Base-by-base conservation (phyloP, 2,329 filamentous ascomycete species). In the Didymellaceae sp. region DNA sequence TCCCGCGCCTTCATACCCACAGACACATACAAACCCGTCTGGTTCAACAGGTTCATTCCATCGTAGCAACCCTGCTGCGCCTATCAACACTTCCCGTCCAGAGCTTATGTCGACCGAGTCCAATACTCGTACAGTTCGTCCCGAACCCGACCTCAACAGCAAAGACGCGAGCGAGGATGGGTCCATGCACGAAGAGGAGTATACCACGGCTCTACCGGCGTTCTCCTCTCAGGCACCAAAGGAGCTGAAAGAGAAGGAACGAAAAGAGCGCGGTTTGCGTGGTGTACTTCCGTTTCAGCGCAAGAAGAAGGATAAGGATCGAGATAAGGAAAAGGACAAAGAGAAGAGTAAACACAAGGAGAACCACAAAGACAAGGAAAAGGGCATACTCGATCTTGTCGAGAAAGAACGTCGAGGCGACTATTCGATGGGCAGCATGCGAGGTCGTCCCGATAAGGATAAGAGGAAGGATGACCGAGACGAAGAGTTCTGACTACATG, bases 261-360 rank as follows among this genome's bases (percentile, higher is more conserved):
- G 66, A n/a, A 73, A 65, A 30, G 67, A 75, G 52, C 70, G 74
- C 28, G 68, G 74, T 5, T 61, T 77, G 39, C 66, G 73, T 7
- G 70, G 68, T 5, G 68, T 77, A 5, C 53, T 74, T 6, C 70
- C 68, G 1, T 73, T 73, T 49, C 62, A 67, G 51, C 67, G 69
- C 5, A 72, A 71, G 52, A 66, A 69, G 22, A 73, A 70, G 34
- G 63, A 66, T 28, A 64, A 62, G 38, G 63, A 66, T 8, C 60
- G 59, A 7, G 63, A 64, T 3, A 65, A 64, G 35, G 63, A 62
- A 5, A 57, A 55, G 25, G 58, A 59, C 11, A 52, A 48, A 8
- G 54, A 55, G 0, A 57, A 59, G 7, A 43, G 58, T 3, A 63
- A 59, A 20, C 55, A 61, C 0, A 52, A 55, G 9, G 54, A 59